Percentiles rank a stretch among this genome's conserved stretches.
These are phyloP conservation scores for Cladorrhinum sp. DNA, from an alignment of 2,329 filamentous ascomycete genomes.

Conservation along the genomic window DNA sequence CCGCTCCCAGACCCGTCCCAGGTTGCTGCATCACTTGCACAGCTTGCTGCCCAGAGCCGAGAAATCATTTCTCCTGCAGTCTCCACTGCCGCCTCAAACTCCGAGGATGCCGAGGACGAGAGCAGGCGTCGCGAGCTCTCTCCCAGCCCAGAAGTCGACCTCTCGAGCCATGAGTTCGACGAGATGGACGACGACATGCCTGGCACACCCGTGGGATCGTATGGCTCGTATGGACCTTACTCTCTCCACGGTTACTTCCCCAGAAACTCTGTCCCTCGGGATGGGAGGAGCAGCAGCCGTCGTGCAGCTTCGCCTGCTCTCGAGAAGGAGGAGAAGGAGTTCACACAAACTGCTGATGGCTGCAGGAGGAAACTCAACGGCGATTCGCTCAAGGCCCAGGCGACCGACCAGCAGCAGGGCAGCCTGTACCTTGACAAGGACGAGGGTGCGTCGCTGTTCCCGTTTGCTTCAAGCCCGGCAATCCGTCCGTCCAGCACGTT, in stretches of 20 bases:
- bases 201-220: slow-evolving; percentile 61
- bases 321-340: slow-evolving; percentile 93
- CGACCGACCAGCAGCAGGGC: slow-evolving; percentile 30
- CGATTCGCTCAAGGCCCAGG: slow-evolving; percentile 34
- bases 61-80: slow-evolving; percentile 79
- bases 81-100: slow-evolving; percentile 64
- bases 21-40: slow-evolving; percentile 44
- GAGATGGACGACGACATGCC: slow-evolving; percentile 65
- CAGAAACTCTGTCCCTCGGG: slow-evolving; percentile 34
- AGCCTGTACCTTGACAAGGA: slow-evolving; percentile 36
- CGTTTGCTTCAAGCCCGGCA: slow-evolving; percentile 53
- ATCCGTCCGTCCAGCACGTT: slow-evolving; percentile 48
- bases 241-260: slow-evolving; percentile 32
- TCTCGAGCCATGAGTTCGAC: slow-evolving; percentile 84
- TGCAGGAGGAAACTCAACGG: slow-evolving; percentile 63
- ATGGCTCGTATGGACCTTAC: slow-evolving; percentile 45
- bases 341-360: slow-evolving; percentile 89
- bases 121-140: slow-evolving; percentile 65
- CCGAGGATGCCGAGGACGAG: slow-evolving; percentile 62
- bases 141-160: slow-evolving; percentile 87
- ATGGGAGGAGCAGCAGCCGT: slow-evolving; percentile 51
- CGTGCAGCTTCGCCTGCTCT: slow-evolving; percentile 82
- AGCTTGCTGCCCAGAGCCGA: slow-evolving; percentile 46
- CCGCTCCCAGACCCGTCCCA: slow-evolving; percentile 66
- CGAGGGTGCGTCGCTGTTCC: slow-evolving; percentile 46